A percentile compares a stretch with the other conserved stretches of the same genome.
Evolutionary conservation across 2,329 filamentous ascomycete genomes (phyloP).

Genomic region (Tolypocladium album): DNA sequence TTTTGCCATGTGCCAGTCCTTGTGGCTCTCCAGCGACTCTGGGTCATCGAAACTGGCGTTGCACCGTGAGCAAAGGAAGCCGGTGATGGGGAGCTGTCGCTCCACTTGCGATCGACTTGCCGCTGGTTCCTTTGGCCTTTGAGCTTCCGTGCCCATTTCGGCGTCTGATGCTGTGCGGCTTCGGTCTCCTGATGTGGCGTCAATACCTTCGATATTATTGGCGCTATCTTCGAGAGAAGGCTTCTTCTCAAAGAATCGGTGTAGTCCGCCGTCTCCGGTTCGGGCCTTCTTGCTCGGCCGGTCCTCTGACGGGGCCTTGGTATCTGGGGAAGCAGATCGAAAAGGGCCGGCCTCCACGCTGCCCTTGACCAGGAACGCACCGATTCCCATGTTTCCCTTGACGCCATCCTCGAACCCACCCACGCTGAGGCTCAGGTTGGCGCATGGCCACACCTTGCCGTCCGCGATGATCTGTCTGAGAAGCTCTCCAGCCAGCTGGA

Average conservation of each 20-base stretch:
- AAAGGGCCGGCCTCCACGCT: slow-evolving; percentile 48
- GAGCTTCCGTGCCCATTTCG: background rate
- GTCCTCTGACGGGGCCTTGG: slow-evolving; percentile 1
- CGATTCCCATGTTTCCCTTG: slow-evolving; percentile 75
- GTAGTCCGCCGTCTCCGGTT: slow-evolving; percentile 38
- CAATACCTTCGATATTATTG: slow-evolving; percentile 9
- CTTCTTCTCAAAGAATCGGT: slow-evolving; percentile 44
- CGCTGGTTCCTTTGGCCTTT: too few relatives aligned
- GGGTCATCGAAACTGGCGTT: slow-evolving; percentile 44
- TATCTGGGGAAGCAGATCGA: slow-evolving; percentile 8
- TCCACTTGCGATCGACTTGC: slow-evolving; percentile 1
- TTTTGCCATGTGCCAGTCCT: slow-evolving; percentile 91
- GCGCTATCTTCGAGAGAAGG: slow-evolving; percentile 17
- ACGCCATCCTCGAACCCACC: slow-evolving; percentile 87
- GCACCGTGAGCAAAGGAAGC: slow-evolving; percentile 53
- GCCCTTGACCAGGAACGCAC: slow-evolving; percentile 71
- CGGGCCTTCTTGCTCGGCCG: slow-evolving; percentile 19
- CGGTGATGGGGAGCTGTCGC: slow-evolving; percentile 21
- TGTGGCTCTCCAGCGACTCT: slow-evolving; percentile 61
- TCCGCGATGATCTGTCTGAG: slow-evolving; percentile 69
- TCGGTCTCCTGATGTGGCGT: slow-evolving; percentile 1
- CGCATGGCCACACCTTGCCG: slow-evolving; percentile 77
- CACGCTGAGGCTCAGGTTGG: slow-evolving; percentile 80
- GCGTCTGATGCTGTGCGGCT: slow-evolving; percentile 4
- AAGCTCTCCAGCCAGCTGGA: slow-evolving; percentile 65